phyloP scores from a whole-genome alignment of 495 filamentous ascomycete genomes.

The Pyronema domesticum region DNA sequence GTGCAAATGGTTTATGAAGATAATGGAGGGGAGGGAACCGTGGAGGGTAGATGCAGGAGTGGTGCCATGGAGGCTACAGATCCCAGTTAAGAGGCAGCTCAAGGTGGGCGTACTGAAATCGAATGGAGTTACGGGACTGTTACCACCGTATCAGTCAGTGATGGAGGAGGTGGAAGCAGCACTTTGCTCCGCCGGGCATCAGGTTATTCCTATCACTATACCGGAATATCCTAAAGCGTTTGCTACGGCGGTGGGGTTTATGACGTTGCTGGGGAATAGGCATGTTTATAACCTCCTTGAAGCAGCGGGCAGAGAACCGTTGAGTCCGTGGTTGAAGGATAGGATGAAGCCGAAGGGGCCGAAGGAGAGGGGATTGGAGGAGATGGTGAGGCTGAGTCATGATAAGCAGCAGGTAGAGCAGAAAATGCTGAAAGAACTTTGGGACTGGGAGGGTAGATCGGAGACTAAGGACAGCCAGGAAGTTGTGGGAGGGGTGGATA shows the following conservation, averaged over 20 bases:
- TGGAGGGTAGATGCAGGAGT: constrained; percentile 30
- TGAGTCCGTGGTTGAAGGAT: not conserved
- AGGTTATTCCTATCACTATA: constrained; percentile 29
- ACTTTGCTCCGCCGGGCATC: constrained; percentile 28
- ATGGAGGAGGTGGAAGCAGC: constrained; percentile 30
- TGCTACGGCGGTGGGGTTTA: not conserved
- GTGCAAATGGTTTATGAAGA: constrained; percentile 29
- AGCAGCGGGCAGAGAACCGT: constrained; percentile 30
- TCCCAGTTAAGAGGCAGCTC: constrained; percentile 16
- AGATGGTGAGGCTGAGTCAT: constrained; percentile 33
- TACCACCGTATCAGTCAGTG: constrained; percentile 35
- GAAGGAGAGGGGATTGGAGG: constrained; percentile 39
- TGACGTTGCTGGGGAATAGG: not conserved
- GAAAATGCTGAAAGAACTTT: constrained; percentile 26
- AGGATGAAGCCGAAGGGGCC: constrained; percentile 33
- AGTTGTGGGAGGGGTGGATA: constrained; percentile 37
- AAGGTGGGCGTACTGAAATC: constrained; percentile 35
- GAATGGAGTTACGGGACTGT: constrained; percentile 38
- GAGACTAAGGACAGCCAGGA: too few relatives aligned
- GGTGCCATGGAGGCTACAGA: constrained; percentile 29
- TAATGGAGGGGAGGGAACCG: constrained; percentile 25
- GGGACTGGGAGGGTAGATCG: constrained; percentile 32
- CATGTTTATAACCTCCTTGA: not conserved
- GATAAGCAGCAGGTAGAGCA: constrained; percentile 29
- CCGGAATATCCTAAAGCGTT: constrained; percentile 25